Conservation (phyloP, 2,329 filamentous ascomycete genomes). For the Diaporthe sp. region DNA sequence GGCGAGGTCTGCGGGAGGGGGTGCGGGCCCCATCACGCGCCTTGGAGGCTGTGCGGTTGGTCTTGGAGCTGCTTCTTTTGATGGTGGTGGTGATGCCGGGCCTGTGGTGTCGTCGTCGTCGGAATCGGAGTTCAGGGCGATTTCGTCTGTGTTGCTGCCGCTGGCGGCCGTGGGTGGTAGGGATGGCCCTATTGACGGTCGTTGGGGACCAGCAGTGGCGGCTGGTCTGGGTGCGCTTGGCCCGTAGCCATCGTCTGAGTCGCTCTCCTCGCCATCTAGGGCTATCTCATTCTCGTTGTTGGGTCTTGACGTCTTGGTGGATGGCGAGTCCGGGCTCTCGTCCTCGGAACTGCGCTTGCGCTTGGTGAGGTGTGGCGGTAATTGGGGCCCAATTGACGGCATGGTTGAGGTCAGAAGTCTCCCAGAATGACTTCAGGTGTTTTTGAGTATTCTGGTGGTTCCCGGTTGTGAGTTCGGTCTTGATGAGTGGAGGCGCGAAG, state of each 20-base stretch:
- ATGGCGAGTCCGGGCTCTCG: constrained; percentile 54
- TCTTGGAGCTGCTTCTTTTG: not conserved
- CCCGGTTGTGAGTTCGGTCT: not conserved
- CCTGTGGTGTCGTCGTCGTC: constrained; percentile 51
- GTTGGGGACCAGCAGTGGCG: constrained; percentile 8
- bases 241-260: constrained; percentile 59
- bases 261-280: constrained; percentile 54
- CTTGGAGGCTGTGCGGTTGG: constrained; percentile 37
- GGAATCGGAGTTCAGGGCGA: constrained; percentile 53
- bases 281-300: constrained; percentile 63
- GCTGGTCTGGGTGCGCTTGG: constrained; percentile 50
- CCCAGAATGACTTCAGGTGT: constrained; percentile 18
- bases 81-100: constrained; percentile 43
- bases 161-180: constrained; percentile 36
- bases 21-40: constrained; percentile 57
- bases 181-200: constrained; percentile 47
- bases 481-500: not conserved
- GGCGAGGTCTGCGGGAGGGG: constrained; percentile 57
- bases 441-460: not conserved
- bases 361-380: constrained; percentile 77
- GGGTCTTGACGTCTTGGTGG: constrained; percentile 62
- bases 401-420: constrained; percentile 55
- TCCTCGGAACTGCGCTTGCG: constrained; percentile 69
- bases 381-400: constrained; percentile 77
- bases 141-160: constrained; percentile 52